A percentile compares a stretch with the other conserved stretches of the same genome.
Evolutionary conservation across 2,329 filamentous ascomycete species (phyloP).

Genomic region (Endothia cerciana): DNA sequence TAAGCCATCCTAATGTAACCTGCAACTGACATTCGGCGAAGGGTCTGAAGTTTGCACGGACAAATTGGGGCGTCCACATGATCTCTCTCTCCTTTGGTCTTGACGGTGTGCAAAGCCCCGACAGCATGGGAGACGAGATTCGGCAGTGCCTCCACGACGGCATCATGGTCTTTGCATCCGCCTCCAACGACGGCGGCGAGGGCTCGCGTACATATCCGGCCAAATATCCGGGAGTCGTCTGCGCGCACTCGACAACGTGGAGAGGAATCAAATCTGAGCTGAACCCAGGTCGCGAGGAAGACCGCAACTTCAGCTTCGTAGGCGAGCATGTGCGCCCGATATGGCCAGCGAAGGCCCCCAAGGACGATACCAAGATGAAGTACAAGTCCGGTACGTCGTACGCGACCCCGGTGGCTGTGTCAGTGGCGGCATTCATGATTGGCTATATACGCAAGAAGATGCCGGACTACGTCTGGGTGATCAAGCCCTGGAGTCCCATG

Average conservation of each 20-base stretch:
- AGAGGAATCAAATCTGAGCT: neutral
- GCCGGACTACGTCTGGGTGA: neutral
- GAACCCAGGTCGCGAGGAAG: neutral
- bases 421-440: neutral
- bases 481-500: neutral
- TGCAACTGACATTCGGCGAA: neutral
- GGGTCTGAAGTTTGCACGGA: neutral
- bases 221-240: neutral
- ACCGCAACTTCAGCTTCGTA: neutral
- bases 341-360: no score
- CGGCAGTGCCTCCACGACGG: neutral
- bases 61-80: neutral
- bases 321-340: neutral
- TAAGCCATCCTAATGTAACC: no score
- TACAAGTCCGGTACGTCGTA: neutral
- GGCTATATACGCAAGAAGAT: neutral
- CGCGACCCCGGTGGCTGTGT: neutral
- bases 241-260: neutral
- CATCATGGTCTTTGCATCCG: neutral
- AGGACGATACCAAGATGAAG: neutral
- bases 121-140: neutral
- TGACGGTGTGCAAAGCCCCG: neutral
- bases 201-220: neutral
- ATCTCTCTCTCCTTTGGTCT: neutral
- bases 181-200: neutral